phyloP scores from a whole-genome alignment of 2,329 filamentous ascomycete genomes.

The Onygenales sp. region DNA sequence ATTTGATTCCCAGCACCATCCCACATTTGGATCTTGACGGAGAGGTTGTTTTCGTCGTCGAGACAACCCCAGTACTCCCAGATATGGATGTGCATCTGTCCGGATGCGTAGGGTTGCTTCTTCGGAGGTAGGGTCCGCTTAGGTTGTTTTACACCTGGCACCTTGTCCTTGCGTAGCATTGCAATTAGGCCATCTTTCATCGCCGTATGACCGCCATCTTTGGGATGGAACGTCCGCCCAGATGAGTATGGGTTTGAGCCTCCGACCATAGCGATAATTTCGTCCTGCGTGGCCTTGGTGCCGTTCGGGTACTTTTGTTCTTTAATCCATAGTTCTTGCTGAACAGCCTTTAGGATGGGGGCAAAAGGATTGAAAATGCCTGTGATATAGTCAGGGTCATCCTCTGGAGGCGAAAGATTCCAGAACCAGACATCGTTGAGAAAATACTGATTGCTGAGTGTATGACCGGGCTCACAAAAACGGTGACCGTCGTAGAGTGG shows the following conservation, averaged over 20 bases:
- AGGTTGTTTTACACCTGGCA: neutral
- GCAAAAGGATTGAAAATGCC: neutral
- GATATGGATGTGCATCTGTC: too few relatives aligned
- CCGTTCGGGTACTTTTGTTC: neutral
- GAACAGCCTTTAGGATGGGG: neutral
- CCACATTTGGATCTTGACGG: too few relatives aligned
- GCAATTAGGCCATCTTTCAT: neutral
- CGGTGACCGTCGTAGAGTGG: conserved; percentile 1
- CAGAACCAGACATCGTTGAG: conserved; percentile 2
- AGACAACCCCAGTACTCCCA: too few relatives aligned
- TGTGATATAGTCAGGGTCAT: neutral
- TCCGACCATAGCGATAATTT: neutral
- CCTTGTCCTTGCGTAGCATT: neutral
- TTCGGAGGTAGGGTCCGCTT: too few relatives aligned
- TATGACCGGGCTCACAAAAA: conserved; percentile 1
- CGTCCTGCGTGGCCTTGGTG: neutral
- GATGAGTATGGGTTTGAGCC: neutral
- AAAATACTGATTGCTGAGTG: neutral
- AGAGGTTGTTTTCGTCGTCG: too few relatives aligned
- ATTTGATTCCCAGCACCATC: too few relatives aligned
- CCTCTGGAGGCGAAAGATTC: neutral
- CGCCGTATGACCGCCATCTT: neutral
- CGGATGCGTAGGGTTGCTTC: too few relatives aligned
- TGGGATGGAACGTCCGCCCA: conserved; percentile 1
- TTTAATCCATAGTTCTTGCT: neutral